Evolutionary conservation across 2,329 filamentous ascomycete genomes (phyloP), one percentile per base, ranked within the genome.

Genomic region (Penicillium digitatum): DNA sequence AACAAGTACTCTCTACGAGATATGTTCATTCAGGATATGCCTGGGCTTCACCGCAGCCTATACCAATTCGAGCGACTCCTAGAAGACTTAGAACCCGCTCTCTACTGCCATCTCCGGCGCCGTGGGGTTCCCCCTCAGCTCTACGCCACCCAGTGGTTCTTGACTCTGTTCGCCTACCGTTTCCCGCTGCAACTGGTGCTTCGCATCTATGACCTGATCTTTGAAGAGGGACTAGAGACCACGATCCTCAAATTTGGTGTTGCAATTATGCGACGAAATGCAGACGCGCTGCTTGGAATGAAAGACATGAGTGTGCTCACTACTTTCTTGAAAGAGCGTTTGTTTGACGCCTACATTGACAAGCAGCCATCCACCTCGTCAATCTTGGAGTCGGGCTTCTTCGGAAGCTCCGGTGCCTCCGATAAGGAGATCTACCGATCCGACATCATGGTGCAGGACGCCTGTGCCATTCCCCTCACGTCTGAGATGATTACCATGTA

Each of bases 71-170:
- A 97, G 75, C 86, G 94, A 26, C 78, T 99, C 20, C 79, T 99
- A 27, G 94, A 99, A 74, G 94, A 99, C 65, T 80, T 93, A 40
- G 93, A 99, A 70, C 94, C 95, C 2, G 92, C 92, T 2, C 78
- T 99, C 7, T 96, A 95, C 75, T 96, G 93, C 70, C 94, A 99
- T 73, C 83, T 99, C 53, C 89, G 89, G 67, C 87, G 94, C 55
- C 85, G 89, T 53, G 87, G 90, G 61, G 94, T 99, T 52, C 88
- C 88, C 9, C 88, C 94, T 0, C 90, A 96, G 69, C 81, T 99
- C 9, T 99, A 99, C 70, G 94, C 94, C 42, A 99, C 94, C 0
- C 94, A 99, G 73, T 99, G 94, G 94, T 99, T 99, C 75, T 82
- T 99, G 47, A 99, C 94, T 0, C 81, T 99, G n/a, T 99, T 99